phyloP scores from a whole-genome alignment of 805 yeast species.

The Pichia occidentalis region DNA sequence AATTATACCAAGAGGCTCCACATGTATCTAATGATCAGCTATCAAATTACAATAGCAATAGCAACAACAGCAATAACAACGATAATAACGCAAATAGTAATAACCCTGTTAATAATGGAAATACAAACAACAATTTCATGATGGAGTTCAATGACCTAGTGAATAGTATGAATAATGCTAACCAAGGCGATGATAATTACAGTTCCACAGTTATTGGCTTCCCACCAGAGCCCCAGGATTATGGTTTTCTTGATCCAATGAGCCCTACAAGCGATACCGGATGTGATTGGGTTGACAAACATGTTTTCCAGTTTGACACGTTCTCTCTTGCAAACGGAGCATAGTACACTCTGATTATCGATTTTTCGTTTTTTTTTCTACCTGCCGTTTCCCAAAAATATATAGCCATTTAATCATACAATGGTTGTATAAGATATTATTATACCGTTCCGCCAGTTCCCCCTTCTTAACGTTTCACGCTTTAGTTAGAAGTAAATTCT shows the following conservation, averaged over 20 bases:
- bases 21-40: too few species aligned
- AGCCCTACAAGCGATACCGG: constrained; percentile 41
- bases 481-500: too few species aligned
- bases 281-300: constrained; percentile 52
- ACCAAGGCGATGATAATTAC: not conserved
- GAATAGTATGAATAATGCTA: constrained; percentile 4
- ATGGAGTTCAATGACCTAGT: constrained; percentile 10
- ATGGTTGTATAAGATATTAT: too few species aligned
- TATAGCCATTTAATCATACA: too few species aligned
- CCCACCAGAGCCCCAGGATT: constrained; percentile 10
- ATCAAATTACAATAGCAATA: not conserved
- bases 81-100: not conserved
- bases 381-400: too few species aligned
- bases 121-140: constrained; percentile 4
- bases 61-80: not conserved
- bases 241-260: constrained; percentile 16
- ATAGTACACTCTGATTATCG: too few species aligned
- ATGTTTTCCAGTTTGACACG: constrained; percentile 34
- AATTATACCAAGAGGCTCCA: too few species aligned
- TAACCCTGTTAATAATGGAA: not conserved
- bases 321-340: too few species aligned
- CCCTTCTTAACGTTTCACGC: too few species aligned
- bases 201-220: not conserved
- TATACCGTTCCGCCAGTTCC: too few species aligned
- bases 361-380: too few species aligned